A percentile compares a stretch with the other conserved stretches of the same genome.
Conservation (phyloP, 331 rosid genomes). For the Phaseolus coccineus region DNA sequence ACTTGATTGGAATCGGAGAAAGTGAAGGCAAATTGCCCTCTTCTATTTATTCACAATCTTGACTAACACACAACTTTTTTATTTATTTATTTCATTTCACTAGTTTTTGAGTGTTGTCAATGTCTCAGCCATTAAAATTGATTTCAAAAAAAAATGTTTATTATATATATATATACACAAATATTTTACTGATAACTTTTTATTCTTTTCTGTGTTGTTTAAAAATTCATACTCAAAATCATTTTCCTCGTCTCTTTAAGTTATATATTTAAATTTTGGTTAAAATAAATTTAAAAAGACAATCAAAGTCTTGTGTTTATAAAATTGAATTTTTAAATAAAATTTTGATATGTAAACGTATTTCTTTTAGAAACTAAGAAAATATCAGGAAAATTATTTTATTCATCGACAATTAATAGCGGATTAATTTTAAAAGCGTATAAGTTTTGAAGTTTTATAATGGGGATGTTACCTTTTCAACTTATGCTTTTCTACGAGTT, state of each 20-base stretch:
- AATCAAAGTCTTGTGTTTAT: no score
- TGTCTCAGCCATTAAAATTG: not conserved
- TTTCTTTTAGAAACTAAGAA: no score
- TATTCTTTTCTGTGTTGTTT: not conserved
- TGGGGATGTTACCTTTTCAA: not conserved
- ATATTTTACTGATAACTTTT: no score
- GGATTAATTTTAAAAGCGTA: not conserved
- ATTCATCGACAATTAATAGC: no score
- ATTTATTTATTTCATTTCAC: not conserved
- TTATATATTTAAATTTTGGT: not conserved
- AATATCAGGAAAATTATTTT: no score
- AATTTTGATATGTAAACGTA: no score
- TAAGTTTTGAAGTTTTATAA: not conserved
- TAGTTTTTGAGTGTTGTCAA: not conserved
- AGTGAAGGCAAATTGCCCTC: constrained; percentile 43
- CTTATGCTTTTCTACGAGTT: not conserved
- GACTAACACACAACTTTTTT: constrained; percentile 37
- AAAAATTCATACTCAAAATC: no score
- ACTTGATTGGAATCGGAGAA: constrained; percentile 42
- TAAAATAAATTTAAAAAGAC: no score
- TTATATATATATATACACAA: not conserved
- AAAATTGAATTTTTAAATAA: no score
- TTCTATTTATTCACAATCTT: constrained; percentile 43
- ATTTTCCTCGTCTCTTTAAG: no score
- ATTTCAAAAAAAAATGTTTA: not conserved